Evolutionary conservation across 805 yeast species (phyloP), one percentile per base, ranked within the genome.

Genomic region (Candida morakotiae): DNA sequence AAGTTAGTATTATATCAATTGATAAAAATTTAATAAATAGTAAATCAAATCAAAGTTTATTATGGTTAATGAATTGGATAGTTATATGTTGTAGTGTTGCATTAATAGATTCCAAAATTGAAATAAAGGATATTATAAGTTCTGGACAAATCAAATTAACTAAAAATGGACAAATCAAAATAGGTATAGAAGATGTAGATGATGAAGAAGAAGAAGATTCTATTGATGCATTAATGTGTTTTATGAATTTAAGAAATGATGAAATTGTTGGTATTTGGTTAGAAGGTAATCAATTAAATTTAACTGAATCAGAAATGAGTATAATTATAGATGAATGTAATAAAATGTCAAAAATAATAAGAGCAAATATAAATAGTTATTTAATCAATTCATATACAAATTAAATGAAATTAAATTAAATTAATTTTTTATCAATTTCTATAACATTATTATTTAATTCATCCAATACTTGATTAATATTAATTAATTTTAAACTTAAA

Each of bases 71-170:
- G 16, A 68, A 73, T 17, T 75, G 80, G 63, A 62, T 81, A 2
- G 68, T 77, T n/a, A 81, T 79, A 45, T 72, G 79, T 26, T 71
- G 85, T 0, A 76, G 84, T 3, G 55, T 87, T 35, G 95, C 96
- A 0, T 58, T 93, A 39, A 79, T 85, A 0, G 93, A 93, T 58
- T 82, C 96, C 0, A 88, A 88, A 6, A 79, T 91, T 19, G 94
- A 89, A 49, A 55, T 87, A 20, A 68, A 75, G 38, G 95, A 89
- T 51, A 64, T 88, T 43, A 89, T 88, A 1, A 75, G 87, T 6
- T 71, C 82, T 43, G 84, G 87, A 1, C 71, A 69, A 43, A 62
- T 66, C n/a, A 42, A 42, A 22, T 40, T 52, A 16, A 32, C 35
- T n/a, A 28, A 33, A 15, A 22, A 23, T 19, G 38, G 43, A 3